phyloP scores from a whole-genome alignment of 1,139 yeast species.

The Wickerhamomyces sp. region DNA sequence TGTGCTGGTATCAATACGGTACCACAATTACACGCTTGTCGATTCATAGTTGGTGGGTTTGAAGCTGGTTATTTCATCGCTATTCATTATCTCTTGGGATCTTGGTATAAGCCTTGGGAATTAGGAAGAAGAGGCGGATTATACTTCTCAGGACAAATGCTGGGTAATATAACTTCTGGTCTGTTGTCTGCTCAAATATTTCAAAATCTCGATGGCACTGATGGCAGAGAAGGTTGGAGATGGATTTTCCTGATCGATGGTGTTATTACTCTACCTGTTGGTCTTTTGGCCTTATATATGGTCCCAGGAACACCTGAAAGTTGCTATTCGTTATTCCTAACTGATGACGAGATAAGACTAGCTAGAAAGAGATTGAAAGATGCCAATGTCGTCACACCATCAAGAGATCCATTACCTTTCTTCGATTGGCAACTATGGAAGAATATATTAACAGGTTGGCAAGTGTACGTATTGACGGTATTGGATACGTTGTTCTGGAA shows the following conservation, averaged over 20 bases:
- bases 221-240: slow-evolving; percentile 65
- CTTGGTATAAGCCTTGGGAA: slow-evolving; percentile 22
- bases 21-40: slow-evolving; percentile 24
- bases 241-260: slow-evolving; percentile 79
- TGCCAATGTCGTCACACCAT: too few relatives aligned
- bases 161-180: slow-evolving; percentile 49
- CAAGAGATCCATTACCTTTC: too few relatives aligned
- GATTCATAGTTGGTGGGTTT: slow-evolving; percentile 29
- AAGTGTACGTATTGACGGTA: too few relatives aligned
- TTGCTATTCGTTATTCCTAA: slow-evolving; percentile 27
- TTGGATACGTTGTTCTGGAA: too few relatives aligned
- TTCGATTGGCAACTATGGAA: too few relatives aligned
- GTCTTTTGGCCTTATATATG: slow-evolving; percentile 44
- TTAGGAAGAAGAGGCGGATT: slow-evolving; percentile 33
- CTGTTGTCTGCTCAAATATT: slow-evolving; percentile 52
- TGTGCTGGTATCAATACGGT: slow-evolving; percentile 9
- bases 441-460: too few relatives aligned
- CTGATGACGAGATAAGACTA: slow-evolving; percentile 38
- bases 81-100: slow-evolving; percentile 24
- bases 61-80: slow-evolving; percentile 27
- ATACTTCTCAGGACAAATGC: slow-evolving; percentile 42
- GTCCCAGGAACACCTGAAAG: slow-evolving; percentile 47
- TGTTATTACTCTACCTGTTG: slow-evolving; percentile 50
- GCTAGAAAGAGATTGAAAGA: slow-evolving; percentile 43
- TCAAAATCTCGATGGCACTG: slow-evolving; percentile 41